Conservation (phyloP, 1,139 yeast genomes). For the Yarrowia galli region DNA sequence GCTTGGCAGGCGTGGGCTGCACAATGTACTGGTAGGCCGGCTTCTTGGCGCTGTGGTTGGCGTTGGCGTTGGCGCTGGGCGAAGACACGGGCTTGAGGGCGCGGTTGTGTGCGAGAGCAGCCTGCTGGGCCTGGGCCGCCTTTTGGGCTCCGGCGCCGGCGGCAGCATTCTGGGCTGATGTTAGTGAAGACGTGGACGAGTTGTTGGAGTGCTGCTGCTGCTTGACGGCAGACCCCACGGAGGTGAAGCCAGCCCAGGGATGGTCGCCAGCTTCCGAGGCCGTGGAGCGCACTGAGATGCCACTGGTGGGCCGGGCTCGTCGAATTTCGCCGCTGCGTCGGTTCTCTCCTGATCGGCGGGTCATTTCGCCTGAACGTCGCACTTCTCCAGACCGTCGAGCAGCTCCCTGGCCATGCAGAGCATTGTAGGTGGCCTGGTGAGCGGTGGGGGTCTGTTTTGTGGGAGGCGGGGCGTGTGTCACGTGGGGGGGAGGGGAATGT, state of each 20-base stretch:
- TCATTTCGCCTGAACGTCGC: slow-evolving; percentile 22
- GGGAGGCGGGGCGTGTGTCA: slow-evolving; percentile 14
- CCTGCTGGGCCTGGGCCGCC: slow-evolving; percentile 34
- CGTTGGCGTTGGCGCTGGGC: slow-evolving; percentile 17
- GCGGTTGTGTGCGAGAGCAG: slow-evolving; percentile 25
- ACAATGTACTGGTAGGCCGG: slow-evolving; percentile 33
- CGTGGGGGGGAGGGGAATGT: slow-evolving; percentile 24
- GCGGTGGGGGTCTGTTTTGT: slow-evolving; percentile 30
- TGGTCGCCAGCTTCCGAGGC: slow-evolving; percentile 20
- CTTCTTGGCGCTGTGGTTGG: slow-evolving; percentile 29
- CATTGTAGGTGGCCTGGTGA: slow-evolving; percentile 37
- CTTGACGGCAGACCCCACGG: slow-evolving; percentile 25
- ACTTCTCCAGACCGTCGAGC: slow-evolving; percentile 33
- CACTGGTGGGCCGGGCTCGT: slow-evolving; percentile 24
- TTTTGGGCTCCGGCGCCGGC: slow-evolving; percentile 33
- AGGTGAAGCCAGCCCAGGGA: slow-evolving; percentile 27
- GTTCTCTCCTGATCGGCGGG: slow-evolving; percentile 28
- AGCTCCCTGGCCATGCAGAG: slow-evolving; percentile 27
- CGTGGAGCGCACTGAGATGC: slow-evolving; percentile 27
- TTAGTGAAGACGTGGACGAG: slow-evolving; percentile 34
- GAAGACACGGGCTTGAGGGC: slow-evolving; percentile 32
- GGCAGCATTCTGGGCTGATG: slow-evolving; percentile 24
- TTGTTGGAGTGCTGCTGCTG: slow-evolving; percentile 34
- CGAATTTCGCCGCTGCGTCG: slow-evolving; percentile 22
- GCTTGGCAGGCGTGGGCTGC: slow-evolving; percentile 31